Evolutionary conservation across 2,329 filamentous ascomycete genomes (phyloP).

Genomic region (Aspergillus piperis): DNA sequence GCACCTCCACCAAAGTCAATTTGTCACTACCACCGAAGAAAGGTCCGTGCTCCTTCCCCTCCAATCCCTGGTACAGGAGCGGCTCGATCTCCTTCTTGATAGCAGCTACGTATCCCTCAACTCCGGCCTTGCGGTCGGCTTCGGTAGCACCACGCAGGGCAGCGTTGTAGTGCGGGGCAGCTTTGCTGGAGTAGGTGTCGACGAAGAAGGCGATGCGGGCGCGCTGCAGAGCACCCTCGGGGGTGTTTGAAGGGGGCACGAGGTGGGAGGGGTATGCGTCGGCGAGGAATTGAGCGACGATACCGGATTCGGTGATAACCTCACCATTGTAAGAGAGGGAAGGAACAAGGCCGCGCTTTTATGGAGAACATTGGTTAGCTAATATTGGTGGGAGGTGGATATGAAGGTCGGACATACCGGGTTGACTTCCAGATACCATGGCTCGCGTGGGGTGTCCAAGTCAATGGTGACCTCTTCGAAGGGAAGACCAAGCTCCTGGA

Average conservation of each 20-base stretch:
- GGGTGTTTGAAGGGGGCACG: slow-evolving; percentile 55
- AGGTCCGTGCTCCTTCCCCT: slow-evolving; percentile 48
- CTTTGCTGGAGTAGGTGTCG: slow-evolving; percentile 68
- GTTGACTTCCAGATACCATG: slow-evolving; percentile 76
- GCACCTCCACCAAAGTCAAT: slow-evolving; percentile 71
- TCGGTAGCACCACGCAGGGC: slow-evolving; percentile 50
- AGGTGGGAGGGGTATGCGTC: slow-evolving; percentile 71
- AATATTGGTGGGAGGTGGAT: background rate
- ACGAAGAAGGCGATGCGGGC: slow-evolving; percentile 72
- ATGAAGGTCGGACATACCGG: slow-evolving; percentile 49
- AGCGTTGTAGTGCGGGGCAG: slow-evolving; percentile 52
- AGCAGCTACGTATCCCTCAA: slow-evolving; percentile 55
- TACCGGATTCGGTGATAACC: slow-evolving; percentile 71
- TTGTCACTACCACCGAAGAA: slow-evolving; percentile 66
- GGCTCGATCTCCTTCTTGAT: slow-evolving; percentile 74
- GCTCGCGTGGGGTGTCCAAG: slow-evolving; percentile 65
- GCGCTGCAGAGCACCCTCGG: slow-evolving; percentile 60
- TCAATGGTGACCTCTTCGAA: slow-evolving; percentile 75
- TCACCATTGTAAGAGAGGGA: slow-evolving; percentile 67
- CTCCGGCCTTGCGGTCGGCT: slow-evolving; percentile 53
- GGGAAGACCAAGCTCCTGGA: slow-evolving; percentile 65
- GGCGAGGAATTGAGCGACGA: slow-evolving; percentile 71
- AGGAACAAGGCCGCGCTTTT: slow-evolving; percentile 70
- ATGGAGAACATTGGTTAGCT: background rate
- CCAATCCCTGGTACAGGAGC: slow-evolving; percentile 51